A percentile compares a stretch with the other conserved stretches of the same genome.
Conservation (phyloP, 192 early-diverging fungal genomes). For the Entomortierella chlamydospora region DNA sequence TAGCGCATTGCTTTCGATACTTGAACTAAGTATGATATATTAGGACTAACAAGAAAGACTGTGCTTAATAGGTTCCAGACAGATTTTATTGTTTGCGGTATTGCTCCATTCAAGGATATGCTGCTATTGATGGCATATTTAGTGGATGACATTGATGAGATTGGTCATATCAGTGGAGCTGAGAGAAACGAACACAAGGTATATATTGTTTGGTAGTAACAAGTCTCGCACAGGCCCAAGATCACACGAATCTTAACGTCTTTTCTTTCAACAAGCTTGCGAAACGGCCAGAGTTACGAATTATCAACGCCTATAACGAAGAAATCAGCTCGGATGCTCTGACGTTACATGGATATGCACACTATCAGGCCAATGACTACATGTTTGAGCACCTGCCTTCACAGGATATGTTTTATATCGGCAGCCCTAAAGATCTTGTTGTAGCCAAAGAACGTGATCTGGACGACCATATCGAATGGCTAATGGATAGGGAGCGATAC, state of each 20-base stretch:
- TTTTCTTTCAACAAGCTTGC: slow-evolving; percentile 53
- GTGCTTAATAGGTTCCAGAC: slow-evolving; percentile 79
- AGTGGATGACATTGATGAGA: slow-evolving; percentile 63
- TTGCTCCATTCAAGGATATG: slow-evolving; percentile 82
- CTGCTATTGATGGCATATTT: slow-evolving; percentile 79
- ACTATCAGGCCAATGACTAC: slow-evolving; percentile 96
- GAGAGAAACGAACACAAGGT: slow-evolving; percentile 49
- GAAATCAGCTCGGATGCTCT: slow-evolving; percentile 92
- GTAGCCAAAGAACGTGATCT: slow-evolving; percentile 88
- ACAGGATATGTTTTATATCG: slow-evolving; percentile 90
- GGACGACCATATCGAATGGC: slow-evolving; percentile 95
- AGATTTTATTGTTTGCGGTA: slow-evolving; percentile 86
- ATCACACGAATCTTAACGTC: neutral
- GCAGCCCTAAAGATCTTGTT: slow-evolving; percentile 95
- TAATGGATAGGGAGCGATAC: slow-evolving; percentile 83
- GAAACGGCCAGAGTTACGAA: slow-evolving; percentile 88
- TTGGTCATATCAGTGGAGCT: slow-evolving; percentile 60
- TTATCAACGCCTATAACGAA: slow-evolving; percentile 84
- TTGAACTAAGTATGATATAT: no score
- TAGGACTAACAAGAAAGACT: slow-evolving; percentile 63
- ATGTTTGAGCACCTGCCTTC: slow-evolving; percentile 74
- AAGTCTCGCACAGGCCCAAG: neutral
- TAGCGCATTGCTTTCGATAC: neutral
- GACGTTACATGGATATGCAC: slow-evolving; percentile 83
- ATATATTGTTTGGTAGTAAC: neutral